These are phyloP conservation scores for Poa pratensis DNA, from an alignment of 176 grass and related monocot genomes.

Conservation along the genomic window DNA sequence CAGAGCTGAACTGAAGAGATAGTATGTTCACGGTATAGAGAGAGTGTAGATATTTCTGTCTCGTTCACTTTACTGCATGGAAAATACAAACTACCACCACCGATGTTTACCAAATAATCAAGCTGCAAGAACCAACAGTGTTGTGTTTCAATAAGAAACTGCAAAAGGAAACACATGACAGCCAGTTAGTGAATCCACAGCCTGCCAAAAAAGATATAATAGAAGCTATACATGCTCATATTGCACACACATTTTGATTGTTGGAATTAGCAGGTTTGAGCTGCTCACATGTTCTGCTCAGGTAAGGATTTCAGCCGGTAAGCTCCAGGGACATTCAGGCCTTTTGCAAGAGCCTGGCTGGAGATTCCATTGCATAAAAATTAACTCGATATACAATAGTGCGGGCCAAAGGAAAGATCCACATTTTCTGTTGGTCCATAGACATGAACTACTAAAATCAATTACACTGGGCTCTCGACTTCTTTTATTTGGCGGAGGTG, in stretches of 20 bases:
- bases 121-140: background rate
- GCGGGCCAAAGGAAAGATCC: background rate
- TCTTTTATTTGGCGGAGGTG: background rate
- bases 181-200: no score
- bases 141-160: background rate
- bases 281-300: background rate
- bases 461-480: background rate
- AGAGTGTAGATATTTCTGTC: no score
- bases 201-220: no score
- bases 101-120: background rate
- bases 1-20: background rate
- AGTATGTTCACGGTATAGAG: background rate
- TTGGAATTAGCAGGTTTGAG: background rate
- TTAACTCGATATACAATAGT: background rate
- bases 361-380: background rate
- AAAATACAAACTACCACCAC: no score
- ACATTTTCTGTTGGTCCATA: background rate
- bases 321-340: background rate
- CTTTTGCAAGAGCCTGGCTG: background rate
- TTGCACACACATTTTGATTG: background rate
- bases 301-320: background rate
- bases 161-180: background rate
- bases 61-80: no score
- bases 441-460: background rate
- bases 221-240: background rate